Percentiles rank a stretch among this genome's conserved stretches.
Conservation (phyloP, 257 asterid species). For the Striga asiatica region DNA sequence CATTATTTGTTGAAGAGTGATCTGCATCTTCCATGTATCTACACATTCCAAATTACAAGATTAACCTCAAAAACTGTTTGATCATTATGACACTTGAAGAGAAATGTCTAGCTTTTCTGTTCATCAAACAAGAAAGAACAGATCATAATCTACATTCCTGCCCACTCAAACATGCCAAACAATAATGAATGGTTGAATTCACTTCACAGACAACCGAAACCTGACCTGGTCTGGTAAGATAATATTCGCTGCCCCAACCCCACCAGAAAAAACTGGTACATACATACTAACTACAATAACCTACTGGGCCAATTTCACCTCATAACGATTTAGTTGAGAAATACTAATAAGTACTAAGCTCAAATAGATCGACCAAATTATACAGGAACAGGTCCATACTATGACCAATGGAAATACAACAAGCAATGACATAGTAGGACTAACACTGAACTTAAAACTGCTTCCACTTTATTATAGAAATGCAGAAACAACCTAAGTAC, state of each 20-base stretch:
- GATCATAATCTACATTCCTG: conserved; percentile 1
- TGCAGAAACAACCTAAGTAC: background rate
- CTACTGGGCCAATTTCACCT: background rate
- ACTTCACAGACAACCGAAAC: background rate
- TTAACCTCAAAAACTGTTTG: too few species aligned
- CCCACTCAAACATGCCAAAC: conserved; percentile 10
- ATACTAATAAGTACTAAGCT: background rate
- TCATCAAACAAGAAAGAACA: too few species aligned
- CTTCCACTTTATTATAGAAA: background rate
- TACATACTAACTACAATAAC: too few species aligned
- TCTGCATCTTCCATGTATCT: conserved; percentile 78
- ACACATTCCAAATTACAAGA: conserved; percentile 15
- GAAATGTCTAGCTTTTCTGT: background rate
- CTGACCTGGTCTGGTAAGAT: background rate
- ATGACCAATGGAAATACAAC: background rate
- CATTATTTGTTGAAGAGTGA: conserved; percentile 52
- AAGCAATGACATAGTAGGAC: background rate
- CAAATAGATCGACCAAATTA: too few species aligned
- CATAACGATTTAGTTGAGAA: background rate
- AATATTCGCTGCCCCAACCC: background rate
- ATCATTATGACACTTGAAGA: background rate
- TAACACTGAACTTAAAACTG: background rate
- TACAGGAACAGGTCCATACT: background rate
- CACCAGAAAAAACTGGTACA: too few species aligned
- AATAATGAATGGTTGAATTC: background rate